Conservation (phyloP, 2,329 filamentous ascomycete species). For the Teratosphaeria destructans region DNA sequence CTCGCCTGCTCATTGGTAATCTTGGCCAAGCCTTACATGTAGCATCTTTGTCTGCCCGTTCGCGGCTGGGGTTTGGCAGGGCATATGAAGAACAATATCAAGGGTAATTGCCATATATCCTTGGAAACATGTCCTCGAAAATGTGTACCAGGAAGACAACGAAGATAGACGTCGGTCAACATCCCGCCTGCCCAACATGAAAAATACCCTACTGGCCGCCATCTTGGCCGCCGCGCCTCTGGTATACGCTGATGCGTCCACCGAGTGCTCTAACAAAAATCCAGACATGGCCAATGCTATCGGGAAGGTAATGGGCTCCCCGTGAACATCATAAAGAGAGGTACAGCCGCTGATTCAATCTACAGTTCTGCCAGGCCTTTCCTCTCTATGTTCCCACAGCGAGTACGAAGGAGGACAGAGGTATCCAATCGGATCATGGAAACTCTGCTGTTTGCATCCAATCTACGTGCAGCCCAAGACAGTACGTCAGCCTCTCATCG, state of each 20-base stretch:
- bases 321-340: neutral
- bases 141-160: neutral
- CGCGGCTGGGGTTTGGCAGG: neutral
- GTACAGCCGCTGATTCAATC: neutral
- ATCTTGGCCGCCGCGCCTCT: neutral
- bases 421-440: neutral
- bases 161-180: neutral
- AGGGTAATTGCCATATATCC: neutral
- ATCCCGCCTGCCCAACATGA: neutral
- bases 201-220: neutral
- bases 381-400: neutral
- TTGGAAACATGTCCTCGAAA: neutral
- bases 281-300: neutral
- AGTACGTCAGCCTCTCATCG: neutral
- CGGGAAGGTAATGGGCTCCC: neutral
- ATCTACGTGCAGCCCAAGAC: neutral
- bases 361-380: neutral
- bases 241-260: neutral
- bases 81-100: neutral
- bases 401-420: neutral
- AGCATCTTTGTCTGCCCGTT: neutral
- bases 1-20: neutral
- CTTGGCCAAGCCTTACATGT: neutral
- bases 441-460: neutral
- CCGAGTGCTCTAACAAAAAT: neutral